A percentile compares a stretch with the other conserved stretches of the same genome.
These are phyloP conservation scores for Orychophragmus violaceus DNA, from an alignment of 345 rosid genomes.

Conservation along the genomic window DNA sequence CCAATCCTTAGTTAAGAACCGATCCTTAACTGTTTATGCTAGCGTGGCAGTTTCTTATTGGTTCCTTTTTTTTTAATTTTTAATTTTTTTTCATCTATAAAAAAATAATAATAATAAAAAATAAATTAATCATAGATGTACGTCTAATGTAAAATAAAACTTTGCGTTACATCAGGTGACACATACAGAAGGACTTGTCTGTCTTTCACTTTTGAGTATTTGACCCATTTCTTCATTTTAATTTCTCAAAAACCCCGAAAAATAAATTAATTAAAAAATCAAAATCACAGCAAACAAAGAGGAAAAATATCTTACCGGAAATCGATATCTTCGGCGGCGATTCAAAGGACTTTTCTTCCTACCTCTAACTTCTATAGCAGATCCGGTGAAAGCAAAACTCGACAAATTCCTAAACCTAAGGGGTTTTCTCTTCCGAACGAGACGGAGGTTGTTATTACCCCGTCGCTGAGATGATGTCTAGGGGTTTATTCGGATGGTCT, in stretches of 20 bases:
- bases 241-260: too few relatives aligned
- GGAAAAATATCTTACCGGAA: slow-evolving; percentile 2
- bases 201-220: slow-evolving; percentile 17
- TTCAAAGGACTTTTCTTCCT: slow-evolving; percentile 21
- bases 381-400: slow-evolving; percentile 35
- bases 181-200: slow-evolving; percentile 17
- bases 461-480: slow-evolving; percentile 61
- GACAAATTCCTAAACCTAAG: too few relatives aligned
- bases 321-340: slow-evolving; percentile 19
- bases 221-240: too few relatives aligned
- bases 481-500: slow-evolving; percentile 98
- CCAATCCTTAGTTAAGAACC: too few relatives aligned
- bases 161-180: slow-evolving; percentile 19
- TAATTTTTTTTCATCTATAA: too few relatives aligned
- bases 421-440: too few relatives aligned
- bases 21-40: too few relatives aligned
- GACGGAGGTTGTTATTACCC: slow-evolving; percentile 22
- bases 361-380: slow-evolving; percentile 37
- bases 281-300: neutral
- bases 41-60: too few relatives aligned
- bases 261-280: neutral
- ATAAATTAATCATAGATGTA: too few relatives aligned
- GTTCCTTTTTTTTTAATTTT: too few relatives aligned
- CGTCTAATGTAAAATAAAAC: neutral
- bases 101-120: too few relatives aligned